Evolutionary conservation across 306 rosid genomes (phyloP), one percentile per base, ranked within the genome.

Genomic region (Abrus precatorius): DNA sequence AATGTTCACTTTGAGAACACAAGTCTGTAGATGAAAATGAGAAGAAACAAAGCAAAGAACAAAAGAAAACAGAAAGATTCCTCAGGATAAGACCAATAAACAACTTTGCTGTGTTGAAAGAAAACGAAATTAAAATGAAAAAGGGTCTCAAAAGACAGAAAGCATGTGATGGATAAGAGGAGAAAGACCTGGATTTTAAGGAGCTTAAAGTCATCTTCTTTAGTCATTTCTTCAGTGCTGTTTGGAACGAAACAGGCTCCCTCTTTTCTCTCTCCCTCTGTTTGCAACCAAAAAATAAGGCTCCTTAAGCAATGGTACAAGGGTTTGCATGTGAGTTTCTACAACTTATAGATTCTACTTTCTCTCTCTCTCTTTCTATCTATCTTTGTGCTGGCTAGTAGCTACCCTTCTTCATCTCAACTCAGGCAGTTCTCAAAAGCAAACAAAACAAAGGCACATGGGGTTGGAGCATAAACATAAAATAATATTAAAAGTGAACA

Each of bases 191-290:
- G 96, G 92, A 95, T 91, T 89, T 91, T 93, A 74, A 95, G 97
- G 62, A 95, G 95, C 96, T 91, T 95, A 87, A 90, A 95, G 91
- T 93, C 96, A 36, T 90, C 97, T 80, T 90, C 97, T 90, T 93
- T 93, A 84, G 95, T 90, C 99, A 95, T 95, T 88, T 90, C 91
- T 89, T 82, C 82, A 78, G 83, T 80, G 89, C 88, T 82, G 88
- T 88, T 86, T 77, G 87, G 76, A 75, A 68, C 9, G 80, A 78
- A 86, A 82, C 86, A 74, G 20, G 56, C 34, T 29, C 34, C 32
- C 77, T 10, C 70, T 54, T 61, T 27, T 61, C 64, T 81, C 82
- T 81, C 74, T 14, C 80, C 8, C 41, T 47, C 74, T 85, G 72
- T 76, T 78, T 77, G 78, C 79, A 75, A 83, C 55, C 43, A 41